Percentiles rank a stretch among this genome's conserved stretches.
Conservation (phyloP, 1,284 basidiomycete genomes). For the Cronartium quercuum region DNA sequence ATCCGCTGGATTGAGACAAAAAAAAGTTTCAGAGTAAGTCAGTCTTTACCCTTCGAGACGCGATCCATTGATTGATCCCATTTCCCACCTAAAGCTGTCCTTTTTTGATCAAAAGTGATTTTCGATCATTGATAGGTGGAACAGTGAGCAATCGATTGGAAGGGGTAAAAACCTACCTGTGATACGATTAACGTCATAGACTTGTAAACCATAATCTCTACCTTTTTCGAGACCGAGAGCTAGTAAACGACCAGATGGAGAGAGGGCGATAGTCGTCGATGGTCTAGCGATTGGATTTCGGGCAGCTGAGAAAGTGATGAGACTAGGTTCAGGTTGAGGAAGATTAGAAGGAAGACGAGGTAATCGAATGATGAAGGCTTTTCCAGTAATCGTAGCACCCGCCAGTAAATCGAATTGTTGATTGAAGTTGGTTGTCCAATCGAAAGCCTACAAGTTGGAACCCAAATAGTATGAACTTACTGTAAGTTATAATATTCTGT, state of each 20-base stretch:
- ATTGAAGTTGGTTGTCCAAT: conserved; percentile 5
- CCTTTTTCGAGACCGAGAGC: conserved; percentile 29
- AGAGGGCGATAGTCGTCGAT: conserved; percentile 21
- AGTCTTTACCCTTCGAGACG: too few species aligned
- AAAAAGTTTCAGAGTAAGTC: too few species aligned
- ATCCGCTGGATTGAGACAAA: background rate
- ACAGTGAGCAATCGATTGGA: background rate
- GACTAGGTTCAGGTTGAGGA: background rate
- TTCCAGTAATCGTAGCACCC: conserved; percentile 6
- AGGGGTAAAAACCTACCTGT: conserved; percentile 1
- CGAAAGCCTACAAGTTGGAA: conserved; percentile 10
- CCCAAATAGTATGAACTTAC: too few species aligned
- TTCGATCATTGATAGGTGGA: background rate
- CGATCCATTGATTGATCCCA: too few species aligned
- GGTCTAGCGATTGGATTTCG: background rate
- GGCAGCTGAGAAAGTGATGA: conserved; percentile 1
- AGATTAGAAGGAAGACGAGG: background rate
- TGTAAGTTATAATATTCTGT: too few species aligned
- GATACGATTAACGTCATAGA: conserved; percentile 11
- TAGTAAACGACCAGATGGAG: conserved; percentile 21
- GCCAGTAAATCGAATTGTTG: conserved; percentile 31
- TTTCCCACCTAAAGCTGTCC: too few species aligned
- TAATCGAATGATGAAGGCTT: conserved; percentile 2
- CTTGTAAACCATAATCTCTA: conserved; percentile 16
- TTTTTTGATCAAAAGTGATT: background rate